Conservation (phyloP, 2,329 filamentous ascomycete genomes). For the Sporothrix euskadiensis region DNA sequence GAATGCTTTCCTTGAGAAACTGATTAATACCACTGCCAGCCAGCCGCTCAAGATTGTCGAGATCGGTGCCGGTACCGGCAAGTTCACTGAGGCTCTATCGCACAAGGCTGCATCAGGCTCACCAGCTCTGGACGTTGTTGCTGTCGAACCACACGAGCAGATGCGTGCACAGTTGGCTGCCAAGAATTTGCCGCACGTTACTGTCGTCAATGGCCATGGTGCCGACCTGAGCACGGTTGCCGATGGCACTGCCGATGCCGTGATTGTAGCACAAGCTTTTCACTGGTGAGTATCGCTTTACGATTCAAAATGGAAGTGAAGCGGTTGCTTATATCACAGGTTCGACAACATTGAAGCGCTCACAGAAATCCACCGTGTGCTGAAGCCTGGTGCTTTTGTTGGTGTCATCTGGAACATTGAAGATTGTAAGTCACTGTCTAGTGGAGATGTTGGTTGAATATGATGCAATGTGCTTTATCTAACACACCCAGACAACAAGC, state of each 20-base stretch:
- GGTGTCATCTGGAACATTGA: constrained; percentile 75
- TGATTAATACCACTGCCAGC: constrained; percentile 44
- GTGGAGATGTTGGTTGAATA: neutral
- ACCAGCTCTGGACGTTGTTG: constrained; percentile 49
- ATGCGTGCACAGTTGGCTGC: constrained; percentile 63
- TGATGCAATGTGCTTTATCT: neutral
- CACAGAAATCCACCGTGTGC: constrained; percentile 63
- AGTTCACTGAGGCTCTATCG: constrained; percentile 49
- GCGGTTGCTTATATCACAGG: constrained; percentile 45
- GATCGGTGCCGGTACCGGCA: constrained; percentile 41
- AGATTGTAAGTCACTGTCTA: constrained; percentile 55
- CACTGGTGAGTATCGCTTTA: constrained; percentile 51
- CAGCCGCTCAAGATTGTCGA: constrained; percentile 42
- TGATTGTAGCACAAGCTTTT: constrained; percentile 66
- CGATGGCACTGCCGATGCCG: constrained; percentile 62
- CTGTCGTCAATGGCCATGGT: constrained; percentile 59
- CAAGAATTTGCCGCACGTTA: constrained; percentile 59
- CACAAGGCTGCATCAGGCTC: constrained; percentile 48
- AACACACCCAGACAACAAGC: constrained; percentile 61
- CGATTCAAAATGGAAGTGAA: neutral
- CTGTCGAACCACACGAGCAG: constrained; percentile 60
- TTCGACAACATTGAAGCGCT: constrained; percentile 66
- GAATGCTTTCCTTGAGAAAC: constrained; percentile 55
- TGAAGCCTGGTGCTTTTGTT: constrained; percentile 61
- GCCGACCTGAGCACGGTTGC: constrained; percentile 56